Conservation (phyloP, 2,329 filamentous ascomycete genomes). For the Aspergillus unguis region DNA sequence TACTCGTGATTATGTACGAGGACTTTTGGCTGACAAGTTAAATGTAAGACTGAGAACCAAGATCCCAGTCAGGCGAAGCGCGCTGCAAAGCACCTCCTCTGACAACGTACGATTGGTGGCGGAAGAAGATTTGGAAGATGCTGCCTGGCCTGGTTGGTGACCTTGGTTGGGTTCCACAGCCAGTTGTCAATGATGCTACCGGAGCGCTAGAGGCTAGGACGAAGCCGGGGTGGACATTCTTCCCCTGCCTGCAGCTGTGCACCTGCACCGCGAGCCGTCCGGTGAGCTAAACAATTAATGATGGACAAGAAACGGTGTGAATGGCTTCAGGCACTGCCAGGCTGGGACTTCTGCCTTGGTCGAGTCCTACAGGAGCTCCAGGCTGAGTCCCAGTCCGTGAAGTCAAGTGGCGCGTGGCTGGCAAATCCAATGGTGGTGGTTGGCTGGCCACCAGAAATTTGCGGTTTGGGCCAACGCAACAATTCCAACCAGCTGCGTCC, state of each 20-base stretch:
- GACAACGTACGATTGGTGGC: constrained; percentile 4
- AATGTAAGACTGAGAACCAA: not conserved
- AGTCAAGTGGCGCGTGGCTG: constrained; percentile 11
- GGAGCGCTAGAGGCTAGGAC: not conserved
- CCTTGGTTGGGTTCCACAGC: constrained; percentile 13
- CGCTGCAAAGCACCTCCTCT: constrained; percentile 6
- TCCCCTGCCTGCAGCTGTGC: too few relatives aligned
- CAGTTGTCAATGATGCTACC: constrained; percentile 14
- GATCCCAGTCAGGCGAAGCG: constrained; percentile 9
- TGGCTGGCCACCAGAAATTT: constrained; percentile 15
- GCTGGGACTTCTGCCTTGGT: constrained; percentile 9
- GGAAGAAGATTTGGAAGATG: constrained; percentile 7
- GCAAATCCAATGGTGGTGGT: constrained; percentile 17
- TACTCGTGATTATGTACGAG: not conserved
- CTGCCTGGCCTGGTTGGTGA: constrained; percentile 2
- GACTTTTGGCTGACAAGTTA: not conserved
- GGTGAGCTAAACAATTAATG: too few relatives aligned
- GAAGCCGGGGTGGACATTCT: too few relatives aligned
- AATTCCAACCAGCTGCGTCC: constrained; percentile 4
- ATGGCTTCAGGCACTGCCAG: not conserved
- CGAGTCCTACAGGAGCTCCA: too few relatives aligned
- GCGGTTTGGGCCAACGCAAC: constrained; percentile 9
- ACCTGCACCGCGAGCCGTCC: too few relatives aligned
- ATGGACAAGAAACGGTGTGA: too few relatives aligned
- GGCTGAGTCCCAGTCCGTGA: too few relatives aligned